phyloP scores from a whole-genome alignment of 2,329 filamentous ascomycete genomes.

The Chaetomium sp. region DNA sequence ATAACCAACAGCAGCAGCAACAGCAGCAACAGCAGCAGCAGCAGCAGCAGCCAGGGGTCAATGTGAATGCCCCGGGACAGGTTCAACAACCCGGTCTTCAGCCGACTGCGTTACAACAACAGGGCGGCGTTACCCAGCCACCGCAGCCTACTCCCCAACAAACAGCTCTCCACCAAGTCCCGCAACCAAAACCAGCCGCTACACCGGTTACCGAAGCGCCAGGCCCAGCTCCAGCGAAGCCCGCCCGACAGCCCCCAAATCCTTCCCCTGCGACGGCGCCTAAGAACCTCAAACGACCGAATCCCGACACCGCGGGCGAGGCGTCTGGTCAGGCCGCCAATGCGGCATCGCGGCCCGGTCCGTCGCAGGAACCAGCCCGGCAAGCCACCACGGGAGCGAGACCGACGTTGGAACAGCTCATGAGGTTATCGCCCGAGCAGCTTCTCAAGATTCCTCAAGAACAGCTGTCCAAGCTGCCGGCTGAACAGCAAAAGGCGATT shows the following conservation, averaged over 20 bases:
- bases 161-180: constrained; percentile 17
- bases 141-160: constrained; percentile 17
- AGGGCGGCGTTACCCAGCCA: not conserved
- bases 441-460: constrained; percentile 30
- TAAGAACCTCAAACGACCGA: constrained; percentile 47
- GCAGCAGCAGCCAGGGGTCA: constrained; percentile 8
- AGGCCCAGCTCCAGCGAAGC: constrained; percentile 12
- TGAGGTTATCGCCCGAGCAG: constrained; percentile 39
- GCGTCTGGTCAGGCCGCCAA: constrained; percentile 20
- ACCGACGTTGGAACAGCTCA: constrained; percentile 34
- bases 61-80: constrained; percentile 1
- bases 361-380: constrained; percentile 25
- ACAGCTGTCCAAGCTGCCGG: constrained; percentile 36
- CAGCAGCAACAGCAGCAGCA: not conserved
- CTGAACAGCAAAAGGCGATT: constrained; percentile 42
- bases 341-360: constrained; percentile 24
- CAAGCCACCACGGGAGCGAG: constrained; percentile 12
- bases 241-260: constrained; percentile 27
- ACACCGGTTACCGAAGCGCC: constrained; percentile 6
- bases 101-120: not conserved
- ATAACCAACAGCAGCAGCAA: constrained; percentile 8
- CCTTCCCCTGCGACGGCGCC: constrained; percentile 33
- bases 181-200: constrained; percentile 18
- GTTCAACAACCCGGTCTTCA: constrained; percentile 5
- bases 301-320: constrained; percentile 39